Base-by-base conservation (phyloP, 2,329 filamentous ascomycete species). In the Calonectria multiphialidica region DNA sequence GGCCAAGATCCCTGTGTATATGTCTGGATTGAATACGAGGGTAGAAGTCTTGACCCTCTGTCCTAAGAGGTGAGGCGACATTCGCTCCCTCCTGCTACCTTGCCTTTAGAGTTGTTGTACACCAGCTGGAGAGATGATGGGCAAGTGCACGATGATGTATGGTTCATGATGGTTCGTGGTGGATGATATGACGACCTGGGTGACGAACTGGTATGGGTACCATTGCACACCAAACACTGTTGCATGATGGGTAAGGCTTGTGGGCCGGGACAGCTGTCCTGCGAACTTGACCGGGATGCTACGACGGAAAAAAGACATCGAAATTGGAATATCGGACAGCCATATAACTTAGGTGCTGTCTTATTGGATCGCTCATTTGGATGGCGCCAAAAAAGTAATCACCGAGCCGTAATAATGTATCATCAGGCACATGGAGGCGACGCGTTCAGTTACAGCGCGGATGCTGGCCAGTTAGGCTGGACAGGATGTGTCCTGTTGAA, bases 71-170 rank as follows among this genome's bases (percentile, higher is more conserved):
- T 67, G 70, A 78, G 71, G 66, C 28, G 74, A 74, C 64, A 70
- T 72, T n/a, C 10, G 30, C 55, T 30, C 70, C 71, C 66, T 74
- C 63, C 70, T 72, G 68, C n/a, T 72, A 73, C 75, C 67, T 59
- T 67, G 74, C 74, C 61, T 57, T 69, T 73, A 49, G 28, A 63
- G 53, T 72, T 62, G 59, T 66, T 61, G 67, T 66, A 71, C 74
- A 61, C 74, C 72, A 73, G 76, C 66, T 69, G 66, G 25, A 68
- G 65, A 59, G 55, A 57, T 63, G 66, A 50, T 45, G 63, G 72
- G 64, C 66, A 47, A 35, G 74, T 72, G 68, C 62, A 70, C n/a
- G 33, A 66, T 61, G 66, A 71, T 71, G 62, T 50, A 73, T 59
- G 18, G 45, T 65, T 66, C 70, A 68, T 72, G 57, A 71, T 64